These are phyloP conservation scores for Penicillium sumatraense DNA, from an alignment of 2,329 filamentous ascomycete genomes.

Conservation along the genomic window DNA sequence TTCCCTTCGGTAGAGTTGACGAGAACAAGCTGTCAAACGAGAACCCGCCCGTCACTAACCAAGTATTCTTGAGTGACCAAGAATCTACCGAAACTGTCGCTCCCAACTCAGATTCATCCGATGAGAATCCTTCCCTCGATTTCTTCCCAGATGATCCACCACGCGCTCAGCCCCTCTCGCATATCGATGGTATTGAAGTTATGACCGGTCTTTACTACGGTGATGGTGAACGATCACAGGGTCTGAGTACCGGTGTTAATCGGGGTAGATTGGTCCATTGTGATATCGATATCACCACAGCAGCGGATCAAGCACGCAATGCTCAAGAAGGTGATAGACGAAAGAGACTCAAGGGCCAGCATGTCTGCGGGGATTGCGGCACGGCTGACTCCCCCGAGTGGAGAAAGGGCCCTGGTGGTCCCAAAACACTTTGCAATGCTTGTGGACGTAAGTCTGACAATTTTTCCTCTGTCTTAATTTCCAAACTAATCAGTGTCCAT, in stretches of 20 bases:
- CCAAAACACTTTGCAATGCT: conserved; percentile 94
- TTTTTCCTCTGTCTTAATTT: background rate
- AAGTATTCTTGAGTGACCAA: conserved; percentile 30
- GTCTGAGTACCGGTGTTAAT: conserved; percentile 83
- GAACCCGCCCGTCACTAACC: conserved; percentile 28
- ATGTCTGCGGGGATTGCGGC: conserved; percentile 94
- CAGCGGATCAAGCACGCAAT: conserved; percentile 67
- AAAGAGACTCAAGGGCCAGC: conserved; percentile 90
- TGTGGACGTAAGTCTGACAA: conserved; percentile 70
- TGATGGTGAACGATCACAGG: conserved; percentile 84
- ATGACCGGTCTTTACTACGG: conserved; percentile 85
- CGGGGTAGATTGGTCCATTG: conserved; percentile 82
- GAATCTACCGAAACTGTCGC: conserved; percentile 36
- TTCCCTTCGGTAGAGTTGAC: conserved; percentile 53
- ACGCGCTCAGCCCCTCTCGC: conserved; percentile 74
- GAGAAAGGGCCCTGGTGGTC: conserved; percentile 89
- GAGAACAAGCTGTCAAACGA: conserved; percentile 10
- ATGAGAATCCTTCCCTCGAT: conserved; percentile 65
- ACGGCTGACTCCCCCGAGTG: conserved; percentile 94
- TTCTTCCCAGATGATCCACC: conserved; percentile 85
- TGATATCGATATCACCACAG: conserved; percentile 81
- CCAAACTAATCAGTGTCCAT: background rate
- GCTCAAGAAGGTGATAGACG: conserved; percentile 71
- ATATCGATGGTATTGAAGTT: conserved; percentile 90
- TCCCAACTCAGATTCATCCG: conserved; percentile 37